phyloP scores from a whole-genome alignment of 495 filamentous ascomycete genomes.

The Neurospora intermedia region DNA sequence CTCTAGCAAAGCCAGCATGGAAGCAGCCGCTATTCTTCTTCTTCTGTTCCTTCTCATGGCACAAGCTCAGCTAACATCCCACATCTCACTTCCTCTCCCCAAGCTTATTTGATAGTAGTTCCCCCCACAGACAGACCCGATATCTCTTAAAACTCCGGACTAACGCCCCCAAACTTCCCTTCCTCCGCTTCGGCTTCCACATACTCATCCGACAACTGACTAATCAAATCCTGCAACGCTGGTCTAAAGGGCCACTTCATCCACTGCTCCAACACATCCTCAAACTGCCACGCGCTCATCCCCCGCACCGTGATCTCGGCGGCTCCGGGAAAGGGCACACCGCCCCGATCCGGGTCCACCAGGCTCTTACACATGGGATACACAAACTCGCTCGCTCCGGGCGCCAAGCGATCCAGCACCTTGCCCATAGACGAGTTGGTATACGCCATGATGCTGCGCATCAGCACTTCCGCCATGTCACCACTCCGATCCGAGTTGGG shows the following conservation, averaged over 20 bases:
- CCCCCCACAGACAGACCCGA: not conserved
- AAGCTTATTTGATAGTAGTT: not conserved
- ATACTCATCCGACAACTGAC: conserved; percentile 19
- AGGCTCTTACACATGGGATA: conserved; percentile 28
- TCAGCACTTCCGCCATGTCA: conserved; percentile 30
- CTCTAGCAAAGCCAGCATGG: not conserved
- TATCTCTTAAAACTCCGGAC: not conserved
- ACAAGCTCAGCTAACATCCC: not conserved
- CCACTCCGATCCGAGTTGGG: conserved; percentile 19
- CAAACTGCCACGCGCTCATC: conserved; percentile 34
- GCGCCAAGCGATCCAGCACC: conserved; percentile 18
- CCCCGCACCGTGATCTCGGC: conserved; percentile 28
- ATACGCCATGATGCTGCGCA: conserved; percentile 13
- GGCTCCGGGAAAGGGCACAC: conserved; percentile 17
- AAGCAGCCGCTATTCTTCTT: not conserved
- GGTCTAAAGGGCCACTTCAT: conserved; percentile 51
- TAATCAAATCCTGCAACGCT: conserved; percentile 28
- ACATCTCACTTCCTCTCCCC: not conserved
- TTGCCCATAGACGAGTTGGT: conserved; percentile 10
- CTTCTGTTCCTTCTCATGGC: not conserved
- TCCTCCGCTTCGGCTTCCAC: conserved; percentile 1
- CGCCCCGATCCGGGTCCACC: conserved; percentile 29
- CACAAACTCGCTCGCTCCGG: conserved; percentile 34
- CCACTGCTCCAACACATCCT: conserved; percentile 42
- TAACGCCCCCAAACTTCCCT: not conserved